Evolutionary conservation across 495 filamentous ascomycete species (phyloP).

Genomic region (Penicillium chermesinum): DNA sequence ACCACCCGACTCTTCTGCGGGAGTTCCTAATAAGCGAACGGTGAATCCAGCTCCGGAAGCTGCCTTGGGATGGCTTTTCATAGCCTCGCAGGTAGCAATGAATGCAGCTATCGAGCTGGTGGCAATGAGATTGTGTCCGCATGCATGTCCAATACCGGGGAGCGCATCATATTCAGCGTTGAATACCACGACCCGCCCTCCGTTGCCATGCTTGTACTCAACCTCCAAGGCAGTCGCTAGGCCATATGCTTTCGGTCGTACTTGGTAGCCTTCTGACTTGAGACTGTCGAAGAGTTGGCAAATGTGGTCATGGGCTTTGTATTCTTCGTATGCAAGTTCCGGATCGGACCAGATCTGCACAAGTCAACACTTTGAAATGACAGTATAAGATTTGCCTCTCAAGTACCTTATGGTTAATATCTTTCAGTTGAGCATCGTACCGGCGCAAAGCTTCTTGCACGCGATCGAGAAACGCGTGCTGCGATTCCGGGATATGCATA

Average conservation of each 20-base stretch:
- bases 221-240: conserved; percentile 54
- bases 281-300: conserved; percentile 40
- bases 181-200: conserved; percentile 49
- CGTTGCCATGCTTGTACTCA: conserved; percentile 41
- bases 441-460: conserved; percentile 26
- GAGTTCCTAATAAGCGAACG: conserved; percentile 43
- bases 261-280: conserved; percentile 22
- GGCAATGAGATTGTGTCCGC: conserved; percentile 46
- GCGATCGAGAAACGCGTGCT: conserved; percentile 22
- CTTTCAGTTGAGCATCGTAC: conserved; percentile 32
- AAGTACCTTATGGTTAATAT: conserved; percentile 45
- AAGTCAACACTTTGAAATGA: neutral
- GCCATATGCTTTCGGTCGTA: conserved; percentile 43
- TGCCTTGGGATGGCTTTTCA: conserved; percentile 22
- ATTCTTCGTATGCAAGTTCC: conserved; percentile 51
- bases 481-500: conserved; percentile 26
- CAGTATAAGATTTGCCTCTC: neutral
- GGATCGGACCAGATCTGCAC: conserved; percentile 45
- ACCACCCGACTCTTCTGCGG: conserved; percentile 37
- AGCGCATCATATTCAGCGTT: conserved; percentile 57
- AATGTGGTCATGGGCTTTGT: conserved; percentile 48
- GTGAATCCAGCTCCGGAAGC: conserved; percentile 20
- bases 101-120: conserved; percentile 43
- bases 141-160: conserved; percentile 43
- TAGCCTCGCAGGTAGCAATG: conserved; percentile 32